A percentile compares a stretch with the other conserved stretches of the same genome.
Conservation (phyloP, 495 filamentous ascomycete genomes). For the Penicillium ucsense region DNA sequence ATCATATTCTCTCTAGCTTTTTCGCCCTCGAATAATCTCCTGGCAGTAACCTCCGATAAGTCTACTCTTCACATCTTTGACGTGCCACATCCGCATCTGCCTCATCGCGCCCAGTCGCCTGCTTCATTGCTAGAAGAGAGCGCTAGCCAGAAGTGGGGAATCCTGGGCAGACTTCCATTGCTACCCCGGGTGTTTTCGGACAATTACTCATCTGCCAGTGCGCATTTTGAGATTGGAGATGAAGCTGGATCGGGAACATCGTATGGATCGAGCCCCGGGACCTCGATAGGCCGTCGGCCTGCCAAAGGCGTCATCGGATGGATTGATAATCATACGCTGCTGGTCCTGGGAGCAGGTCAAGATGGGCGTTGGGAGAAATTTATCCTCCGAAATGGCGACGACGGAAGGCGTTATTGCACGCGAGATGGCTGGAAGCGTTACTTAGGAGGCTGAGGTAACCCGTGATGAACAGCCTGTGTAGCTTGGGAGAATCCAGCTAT, state of each 20-base stretch:
- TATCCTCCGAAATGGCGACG: constrained; percentile 50
- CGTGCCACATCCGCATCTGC: constrained; percentile 38
- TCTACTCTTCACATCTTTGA: constrained; percentile 92
- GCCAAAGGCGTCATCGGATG: constrained; percentile 71
- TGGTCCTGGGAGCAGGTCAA: constrained; percentile 71
- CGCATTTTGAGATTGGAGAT: constrained; percentile 70
- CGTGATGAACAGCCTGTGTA: no score
- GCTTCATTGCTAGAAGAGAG: constrained; percentile 33
- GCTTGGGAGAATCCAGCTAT: no score
- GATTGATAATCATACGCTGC: constrained; percentile 55
- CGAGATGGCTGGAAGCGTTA: constrained; percentile 80
- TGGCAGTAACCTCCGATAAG: constrained; percentile 96
- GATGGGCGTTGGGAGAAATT: constrained; percentile 84
- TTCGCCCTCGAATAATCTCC: constrained; percentile 62
- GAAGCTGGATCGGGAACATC: constrained; percentile 42
- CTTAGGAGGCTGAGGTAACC: constrained; percentile 38
- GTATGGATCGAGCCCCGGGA: constrained; percentile 32
- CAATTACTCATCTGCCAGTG: constrained; percentile 66
- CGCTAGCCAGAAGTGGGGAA: constrained; percentile 64
- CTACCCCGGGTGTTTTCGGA: constrained; percentile 77
- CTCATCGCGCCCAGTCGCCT: constrained; percentile 26
- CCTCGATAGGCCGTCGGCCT: constrained; percentile 42
- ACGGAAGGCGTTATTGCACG: constrained; percentile 49
- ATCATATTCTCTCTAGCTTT: constrained; percentile 80
- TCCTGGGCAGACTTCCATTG: constrained; percentile 66